phyloP scores from a whole-genome alignment of 1,284 basidiomycete species.

The Farysia itapuensis region DNA sequence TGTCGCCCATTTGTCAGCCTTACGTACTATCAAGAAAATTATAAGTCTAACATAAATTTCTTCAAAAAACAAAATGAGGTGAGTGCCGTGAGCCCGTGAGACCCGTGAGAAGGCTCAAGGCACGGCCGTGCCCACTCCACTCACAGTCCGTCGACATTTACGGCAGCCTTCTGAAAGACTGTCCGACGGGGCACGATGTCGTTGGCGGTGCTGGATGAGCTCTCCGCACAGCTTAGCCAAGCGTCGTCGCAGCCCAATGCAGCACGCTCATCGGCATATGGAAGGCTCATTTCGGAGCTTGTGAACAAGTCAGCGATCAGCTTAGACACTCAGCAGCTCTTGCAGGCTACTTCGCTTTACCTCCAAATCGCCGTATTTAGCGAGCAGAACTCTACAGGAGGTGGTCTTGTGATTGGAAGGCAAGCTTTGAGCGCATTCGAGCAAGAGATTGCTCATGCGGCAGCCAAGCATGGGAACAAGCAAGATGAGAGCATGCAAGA shows the following conservation, averaged over 20 bases:
- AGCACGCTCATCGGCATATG: slow-evolving; percentile 12
- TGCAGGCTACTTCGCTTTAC: slow-evolving; percentile 61
- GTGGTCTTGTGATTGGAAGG: slow-evolving; percentile 78
- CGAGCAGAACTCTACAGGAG: slow-evolving; percentile 64
- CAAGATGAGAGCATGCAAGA: slow-evolving; percentile 15
- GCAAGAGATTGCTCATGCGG: slow-evolving; percentile 62
- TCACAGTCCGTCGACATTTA: too few relatives aligned
- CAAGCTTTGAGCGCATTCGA: slow-evolving; percentile 79
- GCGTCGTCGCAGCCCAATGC: slow-evolving; percentile 26
- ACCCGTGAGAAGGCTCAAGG: too few relatives aligned
- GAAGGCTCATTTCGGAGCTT: slow-evolving; percentile 11
- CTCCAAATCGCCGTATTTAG: slow-evolving; percentile 76
- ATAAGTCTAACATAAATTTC: too few relatives aligned
- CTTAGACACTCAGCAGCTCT: slow-evolving; percentile 11
- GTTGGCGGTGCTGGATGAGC: too few relatives aligned
- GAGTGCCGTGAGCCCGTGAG: too few relatives aligned
- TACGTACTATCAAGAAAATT: too few relatives aligned
- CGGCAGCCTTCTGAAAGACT: too few relatives aligned
- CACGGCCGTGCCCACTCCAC: too few relatives aligned
- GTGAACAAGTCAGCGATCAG: slow-evolving; percentile 12
- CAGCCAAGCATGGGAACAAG: slow-evolving; percentile 68
- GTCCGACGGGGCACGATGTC: too few relatives aligned
- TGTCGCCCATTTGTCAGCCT: too few relatives aligned
- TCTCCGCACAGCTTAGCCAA: too few relatives aligned
- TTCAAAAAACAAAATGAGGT: too few relatives aligned